Base-by-base conservation (phyloP, 768 basidiomycete genomes). In the Termitomyces sp. region DNA sequence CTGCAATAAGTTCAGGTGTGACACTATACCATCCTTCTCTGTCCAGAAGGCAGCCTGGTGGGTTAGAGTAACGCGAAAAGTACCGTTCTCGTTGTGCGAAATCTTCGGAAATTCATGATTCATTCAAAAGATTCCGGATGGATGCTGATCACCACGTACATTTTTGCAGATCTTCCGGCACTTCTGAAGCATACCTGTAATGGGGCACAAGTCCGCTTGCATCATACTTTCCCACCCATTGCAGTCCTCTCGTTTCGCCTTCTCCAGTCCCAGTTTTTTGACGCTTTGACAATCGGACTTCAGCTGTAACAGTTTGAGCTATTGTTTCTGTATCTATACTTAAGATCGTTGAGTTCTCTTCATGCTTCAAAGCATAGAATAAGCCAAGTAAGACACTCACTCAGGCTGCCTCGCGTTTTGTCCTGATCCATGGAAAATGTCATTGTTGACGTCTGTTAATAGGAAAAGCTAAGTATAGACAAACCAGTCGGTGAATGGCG, bases 11-110 rank as follows among this genome's bases (percentile, higher is more conserved):
- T 67, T 98, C 95, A 0, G 97, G 96, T 0, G 97, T 99, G 59
- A 98, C 88, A 61, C 91, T 94, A 73, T 90, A 98, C 96, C 95
- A 98, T n/a, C 96, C 96, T 70, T 96, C 93, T 64, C 91, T 85
- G 63, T 98, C 97, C 12, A 98, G 76, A 2, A 97, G 78, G 68
- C 94, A 93, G 0, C 95, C 94, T 0, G 80, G 78, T 12, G 72
- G 71, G 18, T 85, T 72, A 28, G 86, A 82, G 65, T 93, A 95
- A 33, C 84, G 74, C 0, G 89, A 89, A 70, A 98, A 94, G 63
- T 84, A 87, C 1, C 93, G 84, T 56, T 83, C 79, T 35, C 96
- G 80, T 70, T 98, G 96, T 5, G 81, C 81, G 68, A 90, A 98
- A 70, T 98, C 95, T 98, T 66, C 44, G 49, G 58, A 36, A 28